phyloP scores from a whole-genome alignment of 164 flowering plant genomes.

The Chloranthus sessilifolius region DNA sequence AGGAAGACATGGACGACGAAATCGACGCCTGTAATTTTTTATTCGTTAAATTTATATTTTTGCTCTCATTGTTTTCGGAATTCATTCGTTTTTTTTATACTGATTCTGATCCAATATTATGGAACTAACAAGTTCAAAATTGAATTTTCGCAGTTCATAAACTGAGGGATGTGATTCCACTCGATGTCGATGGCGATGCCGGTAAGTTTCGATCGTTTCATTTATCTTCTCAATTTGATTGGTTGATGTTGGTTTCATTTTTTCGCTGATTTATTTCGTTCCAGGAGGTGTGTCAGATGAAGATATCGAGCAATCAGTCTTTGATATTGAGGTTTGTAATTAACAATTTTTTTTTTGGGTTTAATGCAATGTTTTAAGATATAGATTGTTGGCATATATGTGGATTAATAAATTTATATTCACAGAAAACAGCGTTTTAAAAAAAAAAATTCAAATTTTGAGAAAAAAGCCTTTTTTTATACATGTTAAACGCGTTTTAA shows the following conservation, averaged over 20 bases:
- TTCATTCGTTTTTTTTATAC: neutral
- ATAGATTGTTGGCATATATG: no score
- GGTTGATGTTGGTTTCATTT: neutral
- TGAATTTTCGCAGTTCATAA: slow-evolving; percentile 64
- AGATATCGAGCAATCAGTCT: slow-evolving; percentile 63
- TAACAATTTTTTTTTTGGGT: neutral
- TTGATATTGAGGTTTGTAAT: slow-evolving; percentile 54
- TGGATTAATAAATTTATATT: no score
- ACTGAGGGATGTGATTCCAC: slow-evolving; percentile 70
- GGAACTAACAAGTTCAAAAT: neutral
- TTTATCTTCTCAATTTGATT: neutral
- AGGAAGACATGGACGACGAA: slow-evolving; percentile 63
- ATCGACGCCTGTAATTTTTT: slow-evolving; percentile 51
- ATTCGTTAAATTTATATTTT: neutral
- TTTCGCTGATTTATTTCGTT: neutral
- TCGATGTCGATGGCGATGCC: slow-evolving; percentile 47
- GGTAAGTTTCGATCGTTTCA: slow-evolving; percentile 10
- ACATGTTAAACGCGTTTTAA: no score
- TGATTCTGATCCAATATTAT: neutral
- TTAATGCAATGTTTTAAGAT: no score
- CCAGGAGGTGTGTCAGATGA: slow-evolving; percentile 49
- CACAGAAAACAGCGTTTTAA: no score
- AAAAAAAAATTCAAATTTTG: no score
- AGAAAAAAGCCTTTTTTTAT: no score
- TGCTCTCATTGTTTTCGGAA: neutral